Evolutionary conservation across 2,329 filamentous ascomycete genomes (phyloP).

Genomic region (Diaporthe vaccinii): DNA sequence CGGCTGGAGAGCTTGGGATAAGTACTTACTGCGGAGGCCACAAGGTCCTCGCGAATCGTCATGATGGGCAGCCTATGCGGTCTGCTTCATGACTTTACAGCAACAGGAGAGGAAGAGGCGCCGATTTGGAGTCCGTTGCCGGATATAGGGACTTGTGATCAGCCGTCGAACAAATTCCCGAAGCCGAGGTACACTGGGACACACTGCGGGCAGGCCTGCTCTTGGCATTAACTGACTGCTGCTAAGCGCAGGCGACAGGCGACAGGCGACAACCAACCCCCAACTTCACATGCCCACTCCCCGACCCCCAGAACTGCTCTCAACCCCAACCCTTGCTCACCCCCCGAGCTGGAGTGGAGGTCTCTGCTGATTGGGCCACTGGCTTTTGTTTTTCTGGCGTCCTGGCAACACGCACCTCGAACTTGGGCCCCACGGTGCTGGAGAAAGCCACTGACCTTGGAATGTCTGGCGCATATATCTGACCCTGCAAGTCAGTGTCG

Average conservation of each 20-base stretch:
- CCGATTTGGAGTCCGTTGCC: neutral
- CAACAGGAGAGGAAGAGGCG: neutral
- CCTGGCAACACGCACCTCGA: conserved; percentile 36
- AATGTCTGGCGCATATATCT: conserved; percentile 21
- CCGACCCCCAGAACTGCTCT: neutral
- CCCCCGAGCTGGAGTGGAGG: neutral
- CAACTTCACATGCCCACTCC: neutral
- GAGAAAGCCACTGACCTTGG: conserved; percentile 20
- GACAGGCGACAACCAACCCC: neutral
- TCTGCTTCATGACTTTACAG: conserved; percentile 37
- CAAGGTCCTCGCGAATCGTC: conserved; percentile 94
- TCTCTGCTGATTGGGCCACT: conserved; percentile 27
- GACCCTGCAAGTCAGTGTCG: conserved; percentile 1
- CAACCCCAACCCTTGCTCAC: neutral
- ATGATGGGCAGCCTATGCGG: conserved; percentile 57
- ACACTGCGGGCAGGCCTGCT: conserved; percentile 18
- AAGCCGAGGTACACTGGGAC: conserved; percentile 22
- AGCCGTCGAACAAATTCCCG: conserved; percentile 25
- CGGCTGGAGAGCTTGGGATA: neutral
- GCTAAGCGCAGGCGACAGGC: conserved; percentile 22
- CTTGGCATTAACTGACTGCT: conserved; percentile 18
- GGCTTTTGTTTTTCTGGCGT: conserved; percentile 37
- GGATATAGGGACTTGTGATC: conserved; percentile 25
- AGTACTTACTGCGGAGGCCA: conserved; percentile 80
- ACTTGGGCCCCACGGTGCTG: conserved; percentile 31